Evolutionary conservation across 1,284 basidiomycete genomes (phyloP), one percentile per base, ranked within the genome.

Genomic region (Cryptococcus maquisensis): DNA sequence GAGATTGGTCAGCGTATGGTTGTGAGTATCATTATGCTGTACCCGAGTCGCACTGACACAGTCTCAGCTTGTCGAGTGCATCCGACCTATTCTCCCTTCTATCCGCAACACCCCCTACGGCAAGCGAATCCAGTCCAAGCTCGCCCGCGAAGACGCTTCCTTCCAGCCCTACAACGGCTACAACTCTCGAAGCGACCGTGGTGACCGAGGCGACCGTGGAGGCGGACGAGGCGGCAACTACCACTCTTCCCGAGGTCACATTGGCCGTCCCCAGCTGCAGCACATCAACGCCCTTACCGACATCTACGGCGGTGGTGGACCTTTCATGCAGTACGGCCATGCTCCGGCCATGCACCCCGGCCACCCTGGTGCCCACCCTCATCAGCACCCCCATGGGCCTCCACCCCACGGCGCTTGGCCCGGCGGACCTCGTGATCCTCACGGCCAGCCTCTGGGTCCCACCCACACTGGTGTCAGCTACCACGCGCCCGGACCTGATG

Each of bases 61-160:
- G 16, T 21, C 12, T 28, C 66, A 80, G 64, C 84, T 97, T 41
- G 90, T 97, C 36, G 92, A 96, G 71, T 90, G 90, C 65, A 97
- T 97, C 71, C 87, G 93, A 51, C 94, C 94, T n/a, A 92, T 96
- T 58, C 82, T 97, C 28, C 93, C 91, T 3, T 82, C 96, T 61
- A 96, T 97, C 71, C 87, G 93, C 67, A 97, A 96, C 78, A 97
- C 93, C 4, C 93, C 93, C 3, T 97, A 97, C 68, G 93, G 93
- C 67, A 97, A 97, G 80, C 87, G 94, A 51, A 97, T 97, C 67
- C 93, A 96, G 78, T 93, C 91, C 80, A 96, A 96, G 79, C 81
- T 97, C 53, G 91, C 95, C 76, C 88, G 91, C 53, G 90, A 94
- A 78, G 88, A 91, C 71, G 87, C 89, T 21, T 74, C 75, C 32